Conservation (phyloP, 163 green algal species). For the Prototheca cutis region DNA sequence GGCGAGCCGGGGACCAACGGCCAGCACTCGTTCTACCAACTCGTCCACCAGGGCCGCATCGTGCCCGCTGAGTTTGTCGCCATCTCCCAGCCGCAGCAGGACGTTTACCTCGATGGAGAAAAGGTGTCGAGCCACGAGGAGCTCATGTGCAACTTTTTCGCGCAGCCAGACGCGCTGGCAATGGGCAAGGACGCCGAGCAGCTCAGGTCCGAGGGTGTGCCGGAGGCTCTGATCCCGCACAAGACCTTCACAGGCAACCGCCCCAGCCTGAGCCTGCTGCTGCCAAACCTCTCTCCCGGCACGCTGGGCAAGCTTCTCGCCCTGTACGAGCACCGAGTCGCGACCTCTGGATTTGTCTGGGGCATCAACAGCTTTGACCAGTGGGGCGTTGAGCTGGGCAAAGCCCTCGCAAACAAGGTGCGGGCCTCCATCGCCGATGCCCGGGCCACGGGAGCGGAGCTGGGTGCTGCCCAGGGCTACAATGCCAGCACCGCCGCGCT, state of each 20-base stretch:
- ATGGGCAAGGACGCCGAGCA: constrained; percentile 83
- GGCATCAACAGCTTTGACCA: constrained; percentile 99
- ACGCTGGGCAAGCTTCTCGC: constrained; percentile 89
- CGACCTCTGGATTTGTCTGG: constrained; percentile 93
- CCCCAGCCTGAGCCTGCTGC: constrained; percentile 81
- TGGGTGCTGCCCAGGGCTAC: constrained; percentile 73
- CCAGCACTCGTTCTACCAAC: constrained; percentile 97
- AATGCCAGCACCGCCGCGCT: constrained; percentile 83
- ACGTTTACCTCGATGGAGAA: constrained; percentile 89
- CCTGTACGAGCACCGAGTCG: constrained; percentile 95
- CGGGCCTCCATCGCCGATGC: constrained; percentile 61
- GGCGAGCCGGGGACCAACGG: constrained; percentile 99
- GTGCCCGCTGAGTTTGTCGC: constrained; percentile 98
- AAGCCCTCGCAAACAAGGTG: constrained; percentile 61
- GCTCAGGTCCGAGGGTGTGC: constrained; percentile 72
- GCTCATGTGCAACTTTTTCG: constrained; percentile 99
- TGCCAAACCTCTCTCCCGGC: constrained; percentile 82
- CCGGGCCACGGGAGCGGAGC: constrained; percentile 18
- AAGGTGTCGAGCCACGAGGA: constrained; percentile 98
- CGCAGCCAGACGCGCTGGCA: constrained; percentile 93
- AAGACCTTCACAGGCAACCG: constrained; percentile 85
- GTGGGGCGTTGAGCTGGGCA: constrained; percentile 99
- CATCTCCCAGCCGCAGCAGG: constrained; percentile 87
- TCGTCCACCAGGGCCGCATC: constrained; percentile 93
- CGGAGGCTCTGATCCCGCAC: constrained; percentile 90